A percentile compares a stretch with the other conserved stretches of the same genome.
phyloP scores from a whole-genome alignment of 306 rosid species.

The Phaseolus lunatus region DNA sequence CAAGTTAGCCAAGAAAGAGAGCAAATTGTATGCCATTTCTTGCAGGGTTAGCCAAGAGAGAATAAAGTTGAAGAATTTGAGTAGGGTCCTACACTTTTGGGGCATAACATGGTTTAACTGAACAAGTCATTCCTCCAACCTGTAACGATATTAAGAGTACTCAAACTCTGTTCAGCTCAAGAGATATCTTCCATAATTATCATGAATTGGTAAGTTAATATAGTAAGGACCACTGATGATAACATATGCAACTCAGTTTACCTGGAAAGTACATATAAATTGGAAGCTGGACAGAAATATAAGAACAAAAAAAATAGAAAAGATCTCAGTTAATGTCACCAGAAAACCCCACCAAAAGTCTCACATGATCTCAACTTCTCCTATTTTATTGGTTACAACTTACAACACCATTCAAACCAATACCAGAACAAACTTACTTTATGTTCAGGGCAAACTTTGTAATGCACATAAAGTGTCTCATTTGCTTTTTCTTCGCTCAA shows the following conservation, averaged over 20 bases:
- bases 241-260: slow-evolving; percentile 44
- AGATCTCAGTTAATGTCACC: slow-evolving; percentile 33
- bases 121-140: slow-evolving; percentile 45
- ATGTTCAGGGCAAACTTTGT: slow-evolving; percentile 25
- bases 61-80: slow-evolving; percentile 39
- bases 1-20: background rate
- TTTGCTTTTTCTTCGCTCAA: slow-evolving; percentile 31
- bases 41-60: slow-evolving; percentile 16
- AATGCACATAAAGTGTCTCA: slow-evolving; percentile 21
- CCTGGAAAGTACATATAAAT: slow-evolving; percentile 41
- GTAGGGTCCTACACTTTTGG: slow-evolving; percentile 35
- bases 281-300: slow-evolving; percentile 38
- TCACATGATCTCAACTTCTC: slow-evolving; percentile 32
- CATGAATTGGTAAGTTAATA: slow-evolving; percentile 35
- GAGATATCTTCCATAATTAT: slow-evolving; percentile 26
- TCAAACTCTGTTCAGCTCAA: background rate
- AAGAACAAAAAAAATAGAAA: slow-evolving; percentile 2
- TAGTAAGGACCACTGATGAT: slow-evolving; percentile 37
- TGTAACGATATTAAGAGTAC: slow-evolving; percentile 44
- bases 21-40: slow-evolving; percentile 17
- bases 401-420: slow-evolving; percentile 30
- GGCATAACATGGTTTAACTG: slow-evolving; percentile 40
- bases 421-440: slow-evolving; percentile 6
- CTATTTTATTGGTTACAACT: slow-evolving; percentile 35
- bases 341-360: slow-evolving; percentile 44